These are phyloP conservation scores for Colletotrichum cereale DNA, from an alignment of 2,329 filamentous ascomycete species.

Conservation along the genomic window DNA sequence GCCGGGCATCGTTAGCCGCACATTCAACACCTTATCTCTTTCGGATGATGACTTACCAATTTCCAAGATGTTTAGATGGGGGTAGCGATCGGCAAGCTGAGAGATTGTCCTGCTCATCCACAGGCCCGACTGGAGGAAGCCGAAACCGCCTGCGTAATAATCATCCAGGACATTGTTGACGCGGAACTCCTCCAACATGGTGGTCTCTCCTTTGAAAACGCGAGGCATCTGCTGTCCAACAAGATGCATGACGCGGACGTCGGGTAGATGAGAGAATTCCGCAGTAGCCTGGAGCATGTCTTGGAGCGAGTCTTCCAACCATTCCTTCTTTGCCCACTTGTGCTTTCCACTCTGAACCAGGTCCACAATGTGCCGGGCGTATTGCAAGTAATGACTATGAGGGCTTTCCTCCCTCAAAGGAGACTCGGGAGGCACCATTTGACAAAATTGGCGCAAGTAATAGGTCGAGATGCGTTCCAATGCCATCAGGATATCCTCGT, in stretches of 20 bases:
- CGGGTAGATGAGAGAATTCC: not conserved
- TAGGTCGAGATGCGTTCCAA: slow-evolving; percentile 44
- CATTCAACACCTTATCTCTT: not conserved
- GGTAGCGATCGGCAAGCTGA: not conserved
- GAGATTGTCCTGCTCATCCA: not conserved
- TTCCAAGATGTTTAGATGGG: slow-evolving; percentile 11
- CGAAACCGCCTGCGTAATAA: not conserved
- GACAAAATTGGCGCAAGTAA: slow-evolving; percentile 41
- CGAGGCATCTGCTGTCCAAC: not conserved
- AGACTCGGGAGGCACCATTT: not conserved
- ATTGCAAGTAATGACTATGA: slow-evolving; percentile 42
- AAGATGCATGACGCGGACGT: not conserved
- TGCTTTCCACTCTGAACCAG: slow-evolving; percentile 40
- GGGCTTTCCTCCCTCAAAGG: slow-evolving; percentile 34
- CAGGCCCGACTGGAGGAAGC: not conserved
- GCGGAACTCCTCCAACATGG: not conserved
- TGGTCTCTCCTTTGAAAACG: not conserved
- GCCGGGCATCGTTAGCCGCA: not conserved
- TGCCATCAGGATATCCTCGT: slow-evolving; percentile 35
- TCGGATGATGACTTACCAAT: not conserved
- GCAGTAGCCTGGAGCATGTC: slow-evolving; percentile 11
- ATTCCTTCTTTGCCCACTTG: slow-evolving; percentile 30
- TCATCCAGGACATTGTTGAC: not conserved
- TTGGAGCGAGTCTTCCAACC: slow-evolving; percentile 29
- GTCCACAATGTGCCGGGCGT: slow-evolving; percentile 37